Evolutionary conservation across 2,329 filamentous ascomycete species (phyloP), one percentile per base, ranked within the genome.

Genomic region (Claviceps humidiphila): DNA sequence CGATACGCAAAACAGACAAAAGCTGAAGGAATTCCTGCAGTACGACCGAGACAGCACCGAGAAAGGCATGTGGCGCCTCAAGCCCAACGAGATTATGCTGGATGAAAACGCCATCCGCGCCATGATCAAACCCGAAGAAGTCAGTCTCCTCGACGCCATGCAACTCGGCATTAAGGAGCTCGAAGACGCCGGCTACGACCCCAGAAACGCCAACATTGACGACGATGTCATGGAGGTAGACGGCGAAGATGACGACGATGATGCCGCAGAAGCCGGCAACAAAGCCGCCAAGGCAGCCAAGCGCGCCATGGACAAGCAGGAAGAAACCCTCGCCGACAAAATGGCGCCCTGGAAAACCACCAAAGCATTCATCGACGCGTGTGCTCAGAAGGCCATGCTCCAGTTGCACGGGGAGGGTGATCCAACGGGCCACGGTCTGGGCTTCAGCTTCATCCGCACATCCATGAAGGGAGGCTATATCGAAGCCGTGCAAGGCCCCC

Each of bases 381-480:
- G 88, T 49, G 84, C 89, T 55, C 89, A 89, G 54, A 98, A 98
- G 66, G 93, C 93, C 3, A 98, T 98, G 93, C 78, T 98, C 46
- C 86, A 90, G 59, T 77, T 98, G 13, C 90, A 96, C 60, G 93
- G 93, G 20, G 88, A 94, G 58, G 93, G 93, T 52, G 93, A 98
- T 64, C 93, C 93, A 3, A 95, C 91, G 0, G 89, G 89, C 24
- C 86, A 90, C 61, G 93, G 93, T 2, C 82, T 96, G 54, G 93
- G 88, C 2, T 95, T 97, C 72, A 96, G 88, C 65, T 96, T 98
- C 67, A 90, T 98, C 66, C 89, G 93, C 63, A 96, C 90, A 0
- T 95, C 89, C 1, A 98, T 98, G 93, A 98, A 98, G 69, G 93
- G 93, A 56, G 93, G 93, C 0, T 98, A 82, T 55, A 78, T 96